phyloP scores from a whole-genome alignment of 129 eudicot genomes.

The Flaveria brownii region DNA sequence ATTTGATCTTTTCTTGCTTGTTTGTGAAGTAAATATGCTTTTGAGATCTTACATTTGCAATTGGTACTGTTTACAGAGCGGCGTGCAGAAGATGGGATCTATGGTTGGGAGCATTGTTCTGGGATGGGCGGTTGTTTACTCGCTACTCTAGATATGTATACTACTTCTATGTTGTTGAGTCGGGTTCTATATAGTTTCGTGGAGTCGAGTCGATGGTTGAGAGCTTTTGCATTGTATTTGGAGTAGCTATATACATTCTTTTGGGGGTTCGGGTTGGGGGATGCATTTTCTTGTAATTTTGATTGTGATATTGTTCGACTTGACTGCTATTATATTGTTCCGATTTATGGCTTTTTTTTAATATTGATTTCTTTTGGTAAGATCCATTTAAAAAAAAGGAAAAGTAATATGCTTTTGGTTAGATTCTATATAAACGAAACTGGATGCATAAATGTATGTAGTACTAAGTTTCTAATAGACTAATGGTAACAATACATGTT shows the following conservation, averaged over 20 bases:
- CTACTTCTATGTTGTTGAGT: conserved; percentile 1
- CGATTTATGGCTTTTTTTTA: background rate
- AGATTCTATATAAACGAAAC: too few species aligned
- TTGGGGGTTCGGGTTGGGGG: conserved; percentile 17
- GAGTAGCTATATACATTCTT: conserved; percentile 44
- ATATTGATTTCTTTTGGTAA: background rate
- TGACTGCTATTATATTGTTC: conserved; percentile 32
- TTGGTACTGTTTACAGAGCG: conserved; percentile 46
- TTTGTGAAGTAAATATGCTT: background rate
- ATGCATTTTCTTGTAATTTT: conserved; percentile 40
- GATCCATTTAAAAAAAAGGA: background rate
- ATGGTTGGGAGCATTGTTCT: conserved; percentile 48
- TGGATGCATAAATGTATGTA: too few species aligned
- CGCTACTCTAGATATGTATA: conserved; percentile 39
- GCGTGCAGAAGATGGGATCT: conserved; percentile 50
- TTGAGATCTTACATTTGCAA: conserved; percentile 10
- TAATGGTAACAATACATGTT: too few species aligned
- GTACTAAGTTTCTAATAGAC: too few species aligned
- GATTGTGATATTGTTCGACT: conserved; percentile 34
- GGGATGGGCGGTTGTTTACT: conserved; percentile 47
- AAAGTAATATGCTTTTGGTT: too few species aligned
- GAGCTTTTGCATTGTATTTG: conserved; percentile 37
- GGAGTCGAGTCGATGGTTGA: conserved; percentile 20
- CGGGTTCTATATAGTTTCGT: conserved; percentile 25
- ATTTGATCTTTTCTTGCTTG: background rate